Evolutionary conservation across 2,329 filamentous ascomycete genomes (phyloP).

Genomic region (Chlorencoelia australis): DNA sequence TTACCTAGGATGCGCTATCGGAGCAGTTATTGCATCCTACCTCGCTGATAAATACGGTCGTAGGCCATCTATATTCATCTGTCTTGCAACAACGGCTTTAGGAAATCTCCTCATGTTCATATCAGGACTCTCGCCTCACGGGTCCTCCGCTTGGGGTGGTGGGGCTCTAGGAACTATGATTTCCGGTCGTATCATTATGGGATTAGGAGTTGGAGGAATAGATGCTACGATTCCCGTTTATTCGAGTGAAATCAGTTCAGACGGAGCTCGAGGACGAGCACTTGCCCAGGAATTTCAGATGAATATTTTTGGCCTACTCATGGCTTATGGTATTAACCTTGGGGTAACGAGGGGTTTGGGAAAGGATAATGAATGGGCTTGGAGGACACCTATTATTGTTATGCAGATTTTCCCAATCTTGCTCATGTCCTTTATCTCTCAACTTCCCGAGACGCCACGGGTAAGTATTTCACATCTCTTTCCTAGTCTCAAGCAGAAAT

Average conservation of each 20-base stretch:
- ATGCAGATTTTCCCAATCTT: conserved; percentile 50
- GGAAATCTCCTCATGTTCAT: conserved; percentile 53
- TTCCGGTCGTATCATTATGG: conserved; percentile 37
- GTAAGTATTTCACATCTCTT: background rate
- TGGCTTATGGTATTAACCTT: conserved; percentile 51
- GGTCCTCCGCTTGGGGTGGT: conserved; percentile 32
- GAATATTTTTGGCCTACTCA: conserved; percentile 52
- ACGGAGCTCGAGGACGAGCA: conserved; percentile 45
- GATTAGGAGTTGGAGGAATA: conserved; percentile 47
- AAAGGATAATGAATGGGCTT: conserved; percentile 49
- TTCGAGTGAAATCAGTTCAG: conserved; percentile 44
- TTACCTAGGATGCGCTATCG: conserved; percentile 50
- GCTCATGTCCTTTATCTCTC: conserved; percentile 41
- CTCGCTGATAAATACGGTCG: conserved; percentile 43
- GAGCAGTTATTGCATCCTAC: conserved; percentile 46
- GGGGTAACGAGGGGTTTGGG: conserved; percentile 42
- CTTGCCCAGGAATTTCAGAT: conserved; percentile 54
- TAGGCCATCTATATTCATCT: conserved; percentile 45
- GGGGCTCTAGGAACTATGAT: conserved; percentile 36
- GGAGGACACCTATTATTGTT: conserved; percentile 48
- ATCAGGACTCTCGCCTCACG: conserved; percentile 37
- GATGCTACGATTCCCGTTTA: conserved; percentile 53
- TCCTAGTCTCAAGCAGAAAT: background rate
- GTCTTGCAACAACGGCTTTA: conserved; percentile 40
- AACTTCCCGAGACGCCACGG: conserved; percentile 46